A percentile compares a stretch with the other conserved stretches of the same genome.
Conservation (phyloP, 176 grass and related monocot genomes). For the Thinopyrum elongatum region DNA sequence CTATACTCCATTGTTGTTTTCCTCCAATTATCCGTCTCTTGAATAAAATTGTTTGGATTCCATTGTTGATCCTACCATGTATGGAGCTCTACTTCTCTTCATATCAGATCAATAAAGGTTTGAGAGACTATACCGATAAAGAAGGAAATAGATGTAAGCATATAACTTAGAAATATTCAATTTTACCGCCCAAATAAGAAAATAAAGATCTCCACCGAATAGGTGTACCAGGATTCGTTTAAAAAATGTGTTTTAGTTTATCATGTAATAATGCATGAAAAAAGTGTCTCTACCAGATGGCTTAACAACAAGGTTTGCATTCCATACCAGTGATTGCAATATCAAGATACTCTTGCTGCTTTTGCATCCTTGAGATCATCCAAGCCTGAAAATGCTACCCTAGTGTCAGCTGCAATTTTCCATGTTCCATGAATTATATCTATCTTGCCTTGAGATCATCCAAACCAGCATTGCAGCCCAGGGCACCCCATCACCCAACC, state of each 20-base stretch:
- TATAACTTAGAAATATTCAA: neutral
- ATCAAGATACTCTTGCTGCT: neutral
- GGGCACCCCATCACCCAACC: conserved; percentile 90
- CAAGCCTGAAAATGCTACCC: neutral
- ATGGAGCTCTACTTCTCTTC: too few species aligned
- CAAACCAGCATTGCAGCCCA: conserved; percentile 84
- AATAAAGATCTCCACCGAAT: too few species aligned
- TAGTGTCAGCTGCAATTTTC: neutral
- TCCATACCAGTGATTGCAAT: neutral
- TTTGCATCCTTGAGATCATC: neutral
- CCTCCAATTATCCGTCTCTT: too few species aligned
- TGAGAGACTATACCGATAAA: neutral
- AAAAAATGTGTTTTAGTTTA: neutral
- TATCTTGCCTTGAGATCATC: conserved; percentile 47
- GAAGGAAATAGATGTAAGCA: neutral
- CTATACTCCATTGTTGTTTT: too few species aligned
- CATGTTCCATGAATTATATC: neutral
- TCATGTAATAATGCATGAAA: neutral
- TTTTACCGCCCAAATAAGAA: too few species aligned
- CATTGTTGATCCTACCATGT: too few species aligned
- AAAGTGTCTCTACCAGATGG: neutral
- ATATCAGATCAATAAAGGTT: neutral
- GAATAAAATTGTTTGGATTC: too few species aligned
- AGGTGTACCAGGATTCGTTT: neutral
- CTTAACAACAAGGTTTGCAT: neutral